phyloP scores from a whole-genome alignment of 2,329 filamentous ascomycete species.

The Elsinoe fawcettii region DNA sequence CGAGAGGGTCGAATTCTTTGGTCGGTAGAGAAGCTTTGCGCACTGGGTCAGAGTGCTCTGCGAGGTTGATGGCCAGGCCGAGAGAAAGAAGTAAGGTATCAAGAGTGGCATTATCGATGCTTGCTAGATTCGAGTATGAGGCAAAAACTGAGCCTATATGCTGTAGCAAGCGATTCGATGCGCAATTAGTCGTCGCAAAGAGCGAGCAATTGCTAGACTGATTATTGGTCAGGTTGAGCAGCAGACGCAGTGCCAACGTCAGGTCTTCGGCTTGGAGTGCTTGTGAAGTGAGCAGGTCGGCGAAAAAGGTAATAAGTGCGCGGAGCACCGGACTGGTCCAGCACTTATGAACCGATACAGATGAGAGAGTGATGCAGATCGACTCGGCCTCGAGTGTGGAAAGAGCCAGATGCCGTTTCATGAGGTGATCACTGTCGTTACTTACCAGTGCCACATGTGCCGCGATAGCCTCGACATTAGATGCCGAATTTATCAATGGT shows the following conservation, averaged over 20 bases:
- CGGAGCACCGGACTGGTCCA: constrained; percentile 44
- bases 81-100: constrained; percentile 70
- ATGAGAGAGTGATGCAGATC: constrained; percentile 5
- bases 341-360: constrained; percentile 29
- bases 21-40: constrained; percentile 15
- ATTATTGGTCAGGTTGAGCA: constrained; percentile 81
- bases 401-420: constrained; percentile 10
- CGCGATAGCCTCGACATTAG: constrained; percentile 25
- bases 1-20: constrained; percentile 16
- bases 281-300: constrained; percentile 19
- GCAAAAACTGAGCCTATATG: constrained; percentile 24
- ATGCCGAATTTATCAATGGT: neutral
- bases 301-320: constrained; percentile 27
- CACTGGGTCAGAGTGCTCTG: constrained; percentile 60
- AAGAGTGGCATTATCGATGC: constrained; percentile 45
- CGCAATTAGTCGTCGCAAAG: constrained; percentile 52
- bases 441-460: constrained; percentile 41
- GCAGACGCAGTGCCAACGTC: constrained; percentile 56
- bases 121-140: constrained; percentile 21
- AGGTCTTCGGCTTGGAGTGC: neutral
- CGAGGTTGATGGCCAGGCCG: constrained; percentile 79
- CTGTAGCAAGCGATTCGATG: constrained; percentile 31
- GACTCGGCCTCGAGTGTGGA: constrained; percentile 17
- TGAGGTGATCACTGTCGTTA: constrained; percentile 20
- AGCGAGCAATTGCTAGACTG: constrained; percentile 59